Percentiles rank a stretch among this genome's conserved stretches.
phyloP scores from a whole-genome alignment of 306 rosid genomes.

The Vachellia collinsii region DNA sequence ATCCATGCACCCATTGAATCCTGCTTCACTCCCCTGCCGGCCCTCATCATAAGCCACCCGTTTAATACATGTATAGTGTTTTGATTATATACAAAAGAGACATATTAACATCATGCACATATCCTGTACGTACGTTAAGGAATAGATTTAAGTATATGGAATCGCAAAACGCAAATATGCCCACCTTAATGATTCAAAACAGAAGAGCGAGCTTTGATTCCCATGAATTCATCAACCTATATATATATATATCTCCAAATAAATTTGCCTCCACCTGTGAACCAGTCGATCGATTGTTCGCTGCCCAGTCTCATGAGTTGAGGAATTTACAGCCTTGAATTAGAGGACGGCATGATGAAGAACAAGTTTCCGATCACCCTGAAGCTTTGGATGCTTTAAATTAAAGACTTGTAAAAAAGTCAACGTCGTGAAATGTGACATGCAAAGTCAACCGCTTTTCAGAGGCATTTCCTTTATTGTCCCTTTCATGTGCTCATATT shows the following conservation, averaged over 20 bases:
- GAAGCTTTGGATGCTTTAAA: constrained; percentile 84
- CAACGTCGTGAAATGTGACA: constrained; percentile 69
- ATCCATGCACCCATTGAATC: constrained; percentile 52
- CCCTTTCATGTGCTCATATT: not conserved
- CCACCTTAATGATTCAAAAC: too few relatives aligned
- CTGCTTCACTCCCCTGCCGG: constrained; percentile 32
- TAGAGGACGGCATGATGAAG: not conserved
- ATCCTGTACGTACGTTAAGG: too few relatives aligned
- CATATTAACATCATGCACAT: too few relatives aligned
- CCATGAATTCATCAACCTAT: too few relatives aligned
- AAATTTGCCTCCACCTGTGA: too few relatives aligned
- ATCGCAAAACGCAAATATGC: too few relatives aligned
- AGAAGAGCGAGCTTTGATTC: too few relatives aligned
- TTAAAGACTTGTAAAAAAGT: constrained; percentile 62
- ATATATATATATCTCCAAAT: too few relatives aligned
- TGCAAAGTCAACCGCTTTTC: constrained; percentile 70
- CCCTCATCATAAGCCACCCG: constrained; percentile 48
- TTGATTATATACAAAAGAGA: not conserved
- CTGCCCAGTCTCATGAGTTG: too few relatives aligned
- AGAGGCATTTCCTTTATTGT: constrained; percentile 34
- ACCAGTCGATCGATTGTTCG: too few relatives aligned
- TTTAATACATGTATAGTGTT: constrained; percentile 6
- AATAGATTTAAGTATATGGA: too few relatives aligned
- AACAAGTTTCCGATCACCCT: not conserved
- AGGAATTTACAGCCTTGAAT: too few relatives aligned